Evolutionary conservation across 176 grass and related monocot genomes (phyloP), one percentile per base, ranked within the genome.

Genomic region (Carex myosuroides): DNA sequence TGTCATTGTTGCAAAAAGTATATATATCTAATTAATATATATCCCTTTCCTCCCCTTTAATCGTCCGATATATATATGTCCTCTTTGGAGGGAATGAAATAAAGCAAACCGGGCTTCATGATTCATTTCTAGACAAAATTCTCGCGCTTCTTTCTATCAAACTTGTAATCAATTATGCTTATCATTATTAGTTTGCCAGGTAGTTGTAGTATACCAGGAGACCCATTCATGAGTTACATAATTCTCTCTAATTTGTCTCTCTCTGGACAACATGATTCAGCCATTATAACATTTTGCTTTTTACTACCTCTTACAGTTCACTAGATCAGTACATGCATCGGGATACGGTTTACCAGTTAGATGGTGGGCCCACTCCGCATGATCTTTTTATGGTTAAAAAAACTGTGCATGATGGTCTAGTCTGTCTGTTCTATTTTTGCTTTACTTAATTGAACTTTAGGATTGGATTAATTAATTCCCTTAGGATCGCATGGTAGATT

Each of bases 211-310:
- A 53, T 33, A 56, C 29, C 73, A 18, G 22, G 52, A 78, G 73
- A 57, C 48, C 14, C 52, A 57, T 57, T 57, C 50, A 57, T 17
- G 52, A 78, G 52, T 56, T 78, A 5, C 71, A 57, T 29, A 83
- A 66, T 83, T 83, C 44, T n/a, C 62, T 68, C 61, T 55, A 48
- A 82, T 72, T 70, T 70, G 68, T 81, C 56, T 52, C 74, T 86
- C 79, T 64, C 32, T 62, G 61, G 62, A 80, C 62, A 86, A 83
- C 84, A 90, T 90, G 84, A 90, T 90, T 90, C 84, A 79, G 80
- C 70, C 70, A 90, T 90, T 67, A 90, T 90, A 56, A 84, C 88
- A 41, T 55, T 71, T 79, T 79, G 44, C 67, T 50, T 59, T 87
- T 81, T 82, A 59, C 75, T 29, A 5, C 37, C 52, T 77, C 24